These are phyloP conservation scores for Monosporascus sp. DNA, from an alignment of 2,329 filamentous ascomycete genomes.

Conservation along the genomic window DNA sequence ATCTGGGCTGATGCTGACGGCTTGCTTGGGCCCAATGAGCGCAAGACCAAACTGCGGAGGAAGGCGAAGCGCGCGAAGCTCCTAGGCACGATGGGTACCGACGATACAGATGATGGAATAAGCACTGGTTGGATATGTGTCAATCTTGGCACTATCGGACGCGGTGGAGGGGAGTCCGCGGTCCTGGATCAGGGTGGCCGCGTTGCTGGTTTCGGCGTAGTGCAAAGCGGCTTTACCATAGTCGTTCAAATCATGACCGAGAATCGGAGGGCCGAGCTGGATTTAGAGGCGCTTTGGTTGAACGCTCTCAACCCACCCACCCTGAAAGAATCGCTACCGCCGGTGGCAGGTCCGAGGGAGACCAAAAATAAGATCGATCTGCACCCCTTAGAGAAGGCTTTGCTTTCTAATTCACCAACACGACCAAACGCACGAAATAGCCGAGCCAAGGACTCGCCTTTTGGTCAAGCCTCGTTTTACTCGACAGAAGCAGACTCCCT, in stretches of 20 bases:
- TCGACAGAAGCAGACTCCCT: slow-evolving; percentile 9
- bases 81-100: slow-evolving; percentile 62
- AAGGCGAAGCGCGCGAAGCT: slow-evolving; percentile 78
- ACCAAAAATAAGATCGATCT: slow-evolving; percentile 11
- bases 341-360: slow-evolving; percentile 1
- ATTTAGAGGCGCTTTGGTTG: slow-evolving; percentile 50
- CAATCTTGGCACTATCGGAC: slow-evolving; percentile 69
- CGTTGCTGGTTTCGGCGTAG: slow-evolving; percentile 71
- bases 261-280: slow-evolving; percentile 45
- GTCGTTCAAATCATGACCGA: slow-evolving; percentile 56
- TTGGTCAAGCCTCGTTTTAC: slow-evolving; percentile 16
- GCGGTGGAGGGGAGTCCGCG: slow-evolving; percentile 40
- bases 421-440: slow-evolving; percentile 2
- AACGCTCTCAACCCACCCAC: slow-evolving; percentile 17
- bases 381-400: slow-evolving; percentile 13
- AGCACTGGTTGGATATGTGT: slow-evolving; percentile 96
- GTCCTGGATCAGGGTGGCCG: slow-evolving; percentile 45
- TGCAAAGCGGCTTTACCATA: slow-evolving; percentile 44
- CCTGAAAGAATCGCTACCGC: neutral
- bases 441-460: slow-evolving; percentile 4
- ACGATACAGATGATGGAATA: slow-evolving; percentile 73
- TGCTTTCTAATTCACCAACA: slow-evolving; percentile 8
- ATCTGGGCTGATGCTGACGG: slow-evolving; percentile 79
- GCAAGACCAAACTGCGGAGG: slow-evolving; percentile 79
- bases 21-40: slow-evolving; percentile 79